A percentile compares a stretch with the other conserved stretches of the same genome.
Evolutionary conservation across 2,329 filamentous ascomycete species (phyloP).

Genomic region (Atkinsonella texensis): DNA sequence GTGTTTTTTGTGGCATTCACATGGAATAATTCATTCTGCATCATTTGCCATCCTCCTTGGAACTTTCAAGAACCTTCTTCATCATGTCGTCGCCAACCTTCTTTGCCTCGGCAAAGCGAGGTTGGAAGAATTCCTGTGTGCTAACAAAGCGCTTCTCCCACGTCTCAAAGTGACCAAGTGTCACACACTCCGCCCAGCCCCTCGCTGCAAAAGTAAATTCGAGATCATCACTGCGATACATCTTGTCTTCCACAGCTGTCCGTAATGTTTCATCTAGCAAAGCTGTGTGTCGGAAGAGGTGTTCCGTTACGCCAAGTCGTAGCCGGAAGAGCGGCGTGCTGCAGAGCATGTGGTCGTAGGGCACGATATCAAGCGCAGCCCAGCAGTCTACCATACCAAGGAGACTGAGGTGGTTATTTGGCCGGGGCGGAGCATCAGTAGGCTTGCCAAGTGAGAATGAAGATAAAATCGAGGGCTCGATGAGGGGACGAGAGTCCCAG

Average conservation of each 20-base stretch:
- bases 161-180: slow-evolving; percentile 80
- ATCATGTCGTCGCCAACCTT: slow-evolving; percentile 95
- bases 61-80: slow-evolving; percentile 81
- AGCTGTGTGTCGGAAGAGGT: slow-evolving; percentile 73
- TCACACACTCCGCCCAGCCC: slow-evolving; percentile 91
- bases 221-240: slow-evolving; percentile 87
- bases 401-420: slow-evolving; percentile 88
- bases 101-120: slow-evolving; percentile 76
- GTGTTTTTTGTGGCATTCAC: background rate
- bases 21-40: background rate
- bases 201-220: slow-evolving; percentile 96
- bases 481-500: slow-evolving; percentile 52
- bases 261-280: slow-evolving; percentile 76
- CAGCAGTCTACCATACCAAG: slow-evolving; percentile 98
- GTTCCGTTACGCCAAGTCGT: slow-evolving; percentile 94
- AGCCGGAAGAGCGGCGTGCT: slow-evolving; percentile 94
- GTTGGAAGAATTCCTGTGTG: slow-evolving; percentile 86
- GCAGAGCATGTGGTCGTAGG: slow-evolving; percentile 99
- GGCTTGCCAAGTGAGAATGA: slow-evolving; percentile 73
- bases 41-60: slow-evolving; percentile 24
- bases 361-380: slow-evolving; percentile 85
- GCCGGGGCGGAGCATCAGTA: slow-evolving; percentile 44
- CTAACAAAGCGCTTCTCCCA: slow-evolving; percentile 85
- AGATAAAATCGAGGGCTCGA: slow-evolving; percentile 77
- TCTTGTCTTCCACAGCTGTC: slow-evolving; percentile 79